phyloP scores from a whole-genome alignment of 768 basidiomycete species.

The Russula olivacea region DNA sequence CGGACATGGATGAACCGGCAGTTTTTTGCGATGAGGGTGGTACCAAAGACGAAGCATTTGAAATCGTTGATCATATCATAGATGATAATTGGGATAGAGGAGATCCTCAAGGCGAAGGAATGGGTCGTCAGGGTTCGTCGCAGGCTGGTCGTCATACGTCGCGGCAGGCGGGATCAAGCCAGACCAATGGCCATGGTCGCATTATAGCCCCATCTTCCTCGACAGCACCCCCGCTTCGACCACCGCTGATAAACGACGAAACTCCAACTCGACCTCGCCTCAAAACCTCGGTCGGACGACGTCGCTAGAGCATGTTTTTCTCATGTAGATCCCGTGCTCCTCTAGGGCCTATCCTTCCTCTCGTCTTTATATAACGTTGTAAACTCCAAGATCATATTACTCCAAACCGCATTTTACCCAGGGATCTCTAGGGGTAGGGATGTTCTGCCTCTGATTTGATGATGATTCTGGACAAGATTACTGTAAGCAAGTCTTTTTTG shows the following conservation, averaged over 20 bases:
- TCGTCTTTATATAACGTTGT: constrained; percentile 1
- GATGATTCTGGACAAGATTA: constrained; percentile 1
- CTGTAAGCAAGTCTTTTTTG: constrained; percentile 4
- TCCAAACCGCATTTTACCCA: constrained; percentile 4
- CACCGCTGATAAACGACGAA: constrained; percentile 41
- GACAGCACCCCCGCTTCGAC: constrained; percentile 32
- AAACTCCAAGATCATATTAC: constrained; percentile 12
- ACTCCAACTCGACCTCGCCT: constrained; percentile 59
- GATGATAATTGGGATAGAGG: constrained; percentile 19
- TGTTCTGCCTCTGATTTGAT: background rate
- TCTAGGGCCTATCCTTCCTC: background rate
- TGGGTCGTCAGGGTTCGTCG: background rate
- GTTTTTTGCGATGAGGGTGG: constrained; percentile 29
- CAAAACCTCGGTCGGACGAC: constrained; percentile 40
- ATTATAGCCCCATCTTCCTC: constrained; percentile 22
- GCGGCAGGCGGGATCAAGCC: constrained; percentile 12
- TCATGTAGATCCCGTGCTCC: background rate
- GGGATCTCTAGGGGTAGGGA: background rate
- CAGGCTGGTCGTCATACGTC: background rate
- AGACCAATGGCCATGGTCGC: constrained; percentile 15
- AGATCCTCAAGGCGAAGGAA: constrained; percentile 4
- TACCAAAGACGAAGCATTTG: constrained; percentile 1
- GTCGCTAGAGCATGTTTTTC: constrained; percentile 37
- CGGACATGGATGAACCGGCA: constrained; percentile 26
- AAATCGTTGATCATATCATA: constrained; percentile 5